These are phyloP conservation scores for Pseudonitzschia pungens DNA, from an alignment of 108 stramenopile genomes.

Conservation along the genomic window DNA sequence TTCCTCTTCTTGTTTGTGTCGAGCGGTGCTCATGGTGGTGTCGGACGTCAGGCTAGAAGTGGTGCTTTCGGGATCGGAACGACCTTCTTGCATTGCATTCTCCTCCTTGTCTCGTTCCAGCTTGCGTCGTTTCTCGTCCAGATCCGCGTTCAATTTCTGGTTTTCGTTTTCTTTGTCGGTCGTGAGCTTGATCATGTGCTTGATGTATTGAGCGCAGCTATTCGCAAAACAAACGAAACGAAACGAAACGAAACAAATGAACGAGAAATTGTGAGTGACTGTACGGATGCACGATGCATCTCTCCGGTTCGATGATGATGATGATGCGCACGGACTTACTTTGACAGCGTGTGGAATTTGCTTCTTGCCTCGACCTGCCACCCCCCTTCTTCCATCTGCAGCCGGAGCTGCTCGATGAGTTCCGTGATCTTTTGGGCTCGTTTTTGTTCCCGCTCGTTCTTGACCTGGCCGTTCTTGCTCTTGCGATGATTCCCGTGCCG, in stretches of 20 bases:
- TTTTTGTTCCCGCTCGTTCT: slow-evolving; percentile 75
- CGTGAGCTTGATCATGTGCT: slow-evolving; percentile 58
- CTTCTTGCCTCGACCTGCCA: slow-evolving; percentile 79
- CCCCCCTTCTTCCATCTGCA: slow-evolving; percentile 73
- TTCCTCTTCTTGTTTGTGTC: slow-evolving; percentile 15
- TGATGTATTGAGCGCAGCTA: slow-evolving; percentile 77
- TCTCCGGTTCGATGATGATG: too few species aligned
- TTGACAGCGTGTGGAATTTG: slow-evolving; percentile 80
- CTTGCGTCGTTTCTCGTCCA: slow-evolving; percentile 43
- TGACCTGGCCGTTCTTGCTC: slow-evolving; percentile 36
- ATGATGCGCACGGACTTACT: slow-evolving; percentile 59
- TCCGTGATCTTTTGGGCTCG: slow-evolving; percentile 79
- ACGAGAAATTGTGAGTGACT: not conserved
- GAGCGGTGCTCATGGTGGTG: slow-evolving; percentile 21
- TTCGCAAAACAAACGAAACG: slow-evolving; percentile 4
- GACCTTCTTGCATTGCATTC: slow-evolving; percentile 50
- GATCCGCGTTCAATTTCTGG: slow-evolving; percentile 50
- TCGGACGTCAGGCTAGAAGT: slow-evolving; percentile 54
- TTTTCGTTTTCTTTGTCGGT: slow-evolving; percentile 66
- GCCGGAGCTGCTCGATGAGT: slow-evolving; percentile 67
- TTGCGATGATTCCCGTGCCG: slow-evolving; percentile 31
- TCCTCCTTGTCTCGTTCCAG: slow-evolving; percentile 67
- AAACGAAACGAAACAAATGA: not conserved
- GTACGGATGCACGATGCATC: not conserved
- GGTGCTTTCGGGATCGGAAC: slow-evolving; percentile 74